Conservation (phyloP, 148 eudicot species). For the Vaccinium darrowii region DNA sequence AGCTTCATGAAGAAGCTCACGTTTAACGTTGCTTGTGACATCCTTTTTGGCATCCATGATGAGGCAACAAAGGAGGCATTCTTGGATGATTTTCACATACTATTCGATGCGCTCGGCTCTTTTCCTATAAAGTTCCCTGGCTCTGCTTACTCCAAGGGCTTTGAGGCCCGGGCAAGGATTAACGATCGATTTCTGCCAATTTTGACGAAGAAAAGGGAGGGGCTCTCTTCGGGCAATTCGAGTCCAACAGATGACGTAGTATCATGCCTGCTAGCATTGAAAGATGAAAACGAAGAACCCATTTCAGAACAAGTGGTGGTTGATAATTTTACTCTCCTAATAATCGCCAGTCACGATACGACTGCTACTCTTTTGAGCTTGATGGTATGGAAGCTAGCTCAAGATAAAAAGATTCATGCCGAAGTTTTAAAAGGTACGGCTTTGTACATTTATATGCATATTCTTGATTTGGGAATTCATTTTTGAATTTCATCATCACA, state of each 20-base stretch:
- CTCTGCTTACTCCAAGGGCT: slow-evolving; percentile 1
- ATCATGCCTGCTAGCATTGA: slow-evolving; percentile 1
- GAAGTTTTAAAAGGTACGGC: slow-evolving; percentile 7
- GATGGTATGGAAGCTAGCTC: slow-evolving; percentile 22
- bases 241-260: slow-evolving; percentile 5
- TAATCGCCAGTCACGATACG: slow-evolving; percentile 16
- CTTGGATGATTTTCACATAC: neutral
- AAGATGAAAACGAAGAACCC: slow-evolving; percentile 12
- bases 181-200: neutral
- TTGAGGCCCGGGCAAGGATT: slow-evolving; percentile 15
- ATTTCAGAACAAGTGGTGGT: slow-evolving; percentile 8
- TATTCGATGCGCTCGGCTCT: slow-evolving; percentile 15
- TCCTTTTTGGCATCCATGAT: slow-evolving; percentile 20
- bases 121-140: slow-evolving; percentile 15
- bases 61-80: slow-evolving; percentile 8
- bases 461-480: no score
- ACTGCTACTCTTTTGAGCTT: slow-evolving; percentile 19
- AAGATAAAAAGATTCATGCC: neutral
- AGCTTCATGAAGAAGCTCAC: slow-evolving; percentile 20
- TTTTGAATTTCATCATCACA: neutral
- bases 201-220: slow-evolving; percentile 14
- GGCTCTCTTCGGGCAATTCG: neutral
- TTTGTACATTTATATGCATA: neutral
- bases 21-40: slow-evolving; percentile 3
- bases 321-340: slow-evolving; percentile 5